These are phyloP conservation scores for Exophiala bonariae DNA, from an alignment of 2,329 filamentous ascomycete genomes.

Conservation along the genomic window DNA sequence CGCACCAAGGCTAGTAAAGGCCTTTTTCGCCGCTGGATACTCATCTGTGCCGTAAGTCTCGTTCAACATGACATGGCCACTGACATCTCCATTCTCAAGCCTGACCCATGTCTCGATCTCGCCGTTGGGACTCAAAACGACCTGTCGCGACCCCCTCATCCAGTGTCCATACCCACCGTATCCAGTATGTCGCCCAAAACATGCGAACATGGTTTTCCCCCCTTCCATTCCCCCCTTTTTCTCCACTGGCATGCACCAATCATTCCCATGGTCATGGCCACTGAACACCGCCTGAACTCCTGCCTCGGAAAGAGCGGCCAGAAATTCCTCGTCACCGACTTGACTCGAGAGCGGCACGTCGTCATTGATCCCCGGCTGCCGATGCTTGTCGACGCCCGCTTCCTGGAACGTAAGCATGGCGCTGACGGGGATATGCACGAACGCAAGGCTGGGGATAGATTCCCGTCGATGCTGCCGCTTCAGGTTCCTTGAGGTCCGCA, in stretches of 20 bases:
- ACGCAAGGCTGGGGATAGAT: slow-evolving; percentile 52
- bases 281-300: slow-evolving; percentile 61
- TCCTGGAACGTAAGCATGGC: slow-evolving; percentile 43
- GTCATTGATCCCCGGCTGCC: slow-evolving; percentile 49
- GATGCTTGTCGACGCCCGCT: slow-evolving; percentile 43
- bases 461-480: slow-evolving; percentile 31
- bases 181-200: slow-evolving; percentile 66
- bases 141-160: slow-evolving; percentile 61
- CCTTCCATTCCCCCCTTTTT: slow-evolving; percentile 40
- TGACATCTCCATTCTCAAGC: slow-evolving; percentile 56
- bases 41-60: slow-evolving; percentile 58
- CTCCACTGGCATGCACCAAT: slow-evolving; percentile 52
- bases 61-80: slow-evolving; percentile 58
- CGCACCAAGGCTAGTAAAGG: no score
- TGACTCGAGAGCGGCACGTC: slow-evolving; percentile 43
- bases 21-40: slow-evolving; percentile 44
- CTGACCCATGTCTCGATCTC: slow-evolving; percentile 62
- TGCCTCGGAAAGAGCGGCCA: slow-evolving; percentile 58
- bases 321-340: slow-evolving; percentile 47
- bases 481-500: slow-evolving; percentile 32
- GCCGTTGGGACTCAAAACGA: slow-evolving; percentile 46
- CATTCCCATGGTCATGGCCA: slow-evolving; percentile 67
- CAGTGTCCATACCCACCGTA: slow-evolving; percentile 70
- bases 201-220: slow-evolving; percentile 49
- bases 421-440: slow-evolving; percentile 55